A percentile compares a stretch with the other conserved stretches of the same genome.
phyloP scores from a whole-genome alignment of 2,329 filamentous ascomycete species.

The Ilyonectria robusta region DNA sequence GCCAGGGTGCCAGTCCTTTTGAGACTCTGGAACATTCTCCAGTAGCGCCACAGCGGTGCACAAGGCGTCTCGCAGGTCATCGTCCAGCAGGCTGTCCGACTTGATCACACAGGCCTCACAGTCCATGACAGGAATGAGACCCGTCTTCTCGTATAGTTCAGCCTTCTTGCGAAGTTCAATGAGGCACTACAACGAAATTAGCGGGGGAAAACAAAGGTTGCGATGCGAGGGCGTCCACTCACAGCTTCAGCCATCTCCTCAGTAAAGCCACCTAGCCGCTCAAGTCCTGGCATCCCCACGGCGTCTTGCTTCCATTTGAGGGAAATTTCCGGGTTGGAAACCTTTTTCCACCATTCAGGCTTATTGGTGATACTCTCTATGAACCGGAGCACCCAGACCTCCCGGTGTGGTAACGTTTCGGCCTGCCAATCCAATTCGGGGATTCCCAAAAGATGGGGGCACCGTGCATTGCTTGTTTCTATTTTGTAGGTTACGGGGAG shows the following conservation, averaged over 20 bases:
- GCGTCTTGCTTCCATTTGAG: constrained; percentile 49
- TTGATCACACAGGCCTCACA: constrained; percentile 51
- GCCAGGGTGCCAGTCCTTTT: constrained; percentile 74
- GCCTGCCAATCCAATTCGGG: constrained; percentile 29
- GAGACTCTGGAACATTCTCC: constrained; percentile 61
- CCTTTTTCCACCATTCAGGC: constrained; percentile 52
- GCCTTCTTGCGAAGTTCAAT: constrained; percentile 52
- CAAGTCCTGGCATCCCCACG: constrained; percentile 47
- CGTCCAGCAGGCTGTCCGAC: constrained; percentile 49
- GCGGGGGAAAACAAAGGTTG: not conserved
- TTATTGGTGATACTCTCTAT: constrained; percentile 53
- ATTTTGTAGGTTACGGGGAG: constrained; percentile 37
- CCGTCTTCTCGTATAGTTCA: constrained; percentile 49
- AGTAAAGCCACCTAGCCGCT: constrained; percentile 46
- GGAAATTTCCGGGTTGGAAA: constrained; percentile 43
- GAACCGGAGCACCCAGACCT: constrained; percentile 50
- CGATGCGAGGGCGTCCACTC: constrained; percentile 18
- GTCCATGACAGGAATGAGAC: constrained; percentile 53
- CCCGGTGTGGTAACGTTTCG: constrained; percentile 46
- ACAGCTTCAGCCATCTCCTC: constrained; percentile 51
- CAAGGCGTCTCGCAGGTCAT: constrained; percentile 54
- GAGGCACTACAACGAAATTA: constrained; percentile 45
- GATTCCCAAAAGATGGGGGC: not conserved
- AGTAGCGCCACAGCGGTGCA: constrained; percentile 60
- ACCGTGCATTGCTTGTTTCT: constrained; percentile 19